Base-by-base conservation (phyloP, 2,329 filamentous ascomycete species). In the Paraconiothyrium sp. region DNA sequence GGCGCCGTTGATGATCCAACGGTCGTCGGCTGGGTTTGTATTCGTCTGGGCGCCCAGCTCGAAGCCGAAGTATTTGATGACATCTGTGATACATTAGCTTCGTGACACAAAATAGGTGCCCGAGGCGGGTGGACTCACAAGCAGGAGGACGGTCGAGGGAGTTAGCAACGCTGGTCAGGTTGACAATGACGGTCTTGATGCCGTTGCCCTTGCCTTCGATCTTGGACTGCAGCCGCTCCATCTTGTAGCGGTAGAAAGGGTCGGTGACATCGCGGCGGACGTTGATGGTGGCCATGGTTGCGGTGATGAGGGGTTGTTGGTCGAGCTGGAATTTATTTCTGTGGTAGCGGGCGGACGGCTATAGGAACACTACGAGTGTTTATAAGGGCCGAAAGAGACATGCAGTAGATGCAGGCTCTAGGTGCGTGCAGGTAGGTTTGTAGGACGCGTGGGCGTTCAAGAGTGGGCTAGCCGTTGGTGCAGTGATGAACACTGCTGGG, bases 241-340 rank as follows among this genome's bases (percentile, higher is more conserved):
- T 99, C 89, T 99, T 99, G 90, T 99, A 99, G 82, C 95, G 95
- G 86, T 99, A 99, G 89, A 97, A 99, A 84, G 91, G 91, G 85
- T 99, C 95, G 86, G 90, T 91, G 85, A 97, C 91, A 91, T 98
- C 94, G 78, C 74, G 93, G 83, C 94, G 94, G 84, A 98, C 94
- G 84, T 99, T 99, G 89, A 99, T 87, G 85, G 92, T 94, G 88
- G 92, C 90, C 95, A 98, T 98, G 83, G 75, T 93, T 88, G 84
- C 84, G 83, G 82, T 84, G 64, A 70, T 75, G 72, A 62, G 49
- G 55, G 56, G 61, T 43, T 49, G 79, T 73, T 76, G 69, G 61
- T 32, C 46, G 46, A 24, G 52, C 43, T 58, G 60, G 57, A 20
- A 41, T 68, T 75, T 76, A 77, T 57, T 73, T 66, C 54, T 69